phyloP scores from a whole-genome alignment of 108 stramenopile species.

The Skeletonema costatum region DNA sequence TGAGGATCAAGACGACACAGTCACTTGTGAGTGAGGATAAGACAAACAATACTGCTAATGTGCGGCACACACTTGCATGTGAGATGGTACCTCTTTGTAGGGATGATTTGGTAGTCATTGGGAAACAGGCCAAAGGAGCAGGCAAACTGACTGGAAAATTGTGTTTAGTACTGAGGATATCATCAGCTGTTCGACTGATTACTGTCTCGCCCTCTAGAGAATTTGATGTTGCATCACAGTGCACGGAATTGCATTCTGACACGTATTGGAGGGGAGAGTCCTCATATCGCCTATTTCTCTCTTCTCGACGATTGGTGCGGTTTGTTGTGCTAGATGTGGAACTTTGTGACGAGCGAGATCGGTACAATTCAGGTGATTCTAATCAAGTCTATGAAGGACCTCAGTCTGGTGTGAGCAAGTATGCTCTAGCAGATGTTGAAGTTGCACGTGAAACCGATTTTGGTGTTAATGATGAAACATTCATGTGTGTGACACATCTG shows the following conservation, averaged over 20 bases:
- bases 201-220: constrained; percentile 75
- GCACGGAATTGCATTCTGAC: constrained; percentile 58
- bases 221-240: constrained; percentile 29
- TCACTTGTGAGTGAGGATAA: constrained; percentile 93
- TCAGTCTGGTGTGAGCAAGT: constrained; percentile 50
- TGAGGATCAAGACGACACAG: constrained; percentile 83
- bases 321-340: constrained; percentile 96
- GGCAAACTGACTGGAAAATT: constrained; percentile 79
- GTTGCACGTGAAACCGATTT: constrained; percentile 93
- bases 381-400: constrained; percentile 42
- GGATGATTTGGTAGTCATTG: constrained; percentile 94
- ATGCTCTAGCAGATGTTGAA: constrained; percentile 92
- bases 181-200: constrained; percentile 63
- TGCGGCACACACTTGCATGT: constrained; percentile 91
- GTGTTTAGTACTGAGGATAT: constrained; percentile 70
- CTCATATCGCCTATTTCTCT: constrained; percentile 61
- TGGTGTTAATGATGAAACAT: constrained; percentile 87
- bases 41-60: constrained; percentile 92
- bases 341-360: constrained; percentile 42
- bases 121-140: constrained; percentile 65
- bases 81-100: constrained; percentile 97
- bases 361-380: constrained; percentile 21
- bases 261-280: constrained; percentile 81
- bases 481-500: constrained; percentile 91
- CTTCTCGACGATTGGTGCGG: constrained; percentile 68